phyloP scores from a whole-genome alignment of 2,329 filamentous ascomycete species.

The Fonsecaea erecta region DNA sequence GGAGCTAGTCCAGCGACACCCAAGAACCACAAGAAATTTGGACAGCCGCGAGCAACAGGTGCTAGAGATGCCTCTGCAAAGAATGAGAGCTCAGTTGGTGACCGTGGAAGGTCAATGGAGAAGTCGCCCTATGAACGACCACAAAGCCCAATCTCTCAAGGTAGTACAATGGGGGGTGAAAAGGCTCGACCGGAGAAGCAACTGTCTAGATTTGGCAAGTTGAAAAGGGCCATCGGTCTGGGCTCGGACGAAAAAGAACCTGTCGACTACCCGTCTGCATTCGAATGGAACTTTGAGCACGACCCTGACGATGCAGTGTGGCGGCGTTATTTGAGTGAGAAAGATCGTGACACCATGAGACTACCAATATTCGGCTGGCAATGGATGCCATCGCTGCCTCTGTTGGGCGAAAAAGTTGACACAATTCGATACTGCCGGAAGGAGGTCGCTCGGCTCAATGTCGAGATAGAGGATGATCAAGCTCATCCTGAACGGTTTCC shows the following conservation, averaged over 20 bases:
- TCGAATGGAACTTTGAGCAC: conserved; percentile 65
- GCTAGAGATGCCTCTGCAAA: conserved; percentile 26
- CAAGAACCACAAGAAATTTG: conserved; percentile 10
- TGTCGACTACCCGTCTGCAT: conserved; percentile 64
- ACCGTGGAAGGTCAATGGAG: conserved; percentile 17
- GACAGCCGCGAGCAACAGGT: conserved; percentile 14
- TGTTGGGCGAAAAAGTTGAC: conserved; percentile 88
- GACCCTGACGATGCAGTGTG: conserved; percentile 72
- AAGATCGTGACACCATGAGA: conserved; percentile 82
- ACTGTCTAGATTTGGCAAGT: conserved; percentile 28
- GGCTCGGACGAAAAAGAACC: conserved; percentile 33
- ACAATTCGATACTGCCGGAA: conserved; percentile 89
- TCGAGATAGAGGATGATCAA: conserved; percentile 92
- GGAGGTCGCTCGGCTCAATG: conserved; percentile 82
- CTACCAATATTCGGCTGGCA: conserved; percentile 64
- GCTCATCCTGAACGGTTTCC: conserved; percentile 82
- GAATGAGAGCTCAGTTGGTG: neutral
- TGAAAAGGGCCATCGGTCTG: conserved; percentile 33
- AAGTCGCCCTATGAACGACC: conserved; percentile 2
- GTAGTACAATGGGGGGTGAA: conserved; percentile 32
- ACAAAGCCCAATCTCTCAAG: conserved; percentile 31
- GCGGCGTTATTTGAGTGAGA: conserved; percentile 79
- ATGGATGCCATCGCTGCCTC: conserved; percentile 79
- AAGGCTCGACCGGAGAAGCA: conserved; percentile 25
- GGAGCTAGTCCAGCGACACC: neutral